Evolutionary conservation across 2,329 filamentous ascomycete species (phyloP).

Genomic region (Aspergillus ibericus): DNA sequence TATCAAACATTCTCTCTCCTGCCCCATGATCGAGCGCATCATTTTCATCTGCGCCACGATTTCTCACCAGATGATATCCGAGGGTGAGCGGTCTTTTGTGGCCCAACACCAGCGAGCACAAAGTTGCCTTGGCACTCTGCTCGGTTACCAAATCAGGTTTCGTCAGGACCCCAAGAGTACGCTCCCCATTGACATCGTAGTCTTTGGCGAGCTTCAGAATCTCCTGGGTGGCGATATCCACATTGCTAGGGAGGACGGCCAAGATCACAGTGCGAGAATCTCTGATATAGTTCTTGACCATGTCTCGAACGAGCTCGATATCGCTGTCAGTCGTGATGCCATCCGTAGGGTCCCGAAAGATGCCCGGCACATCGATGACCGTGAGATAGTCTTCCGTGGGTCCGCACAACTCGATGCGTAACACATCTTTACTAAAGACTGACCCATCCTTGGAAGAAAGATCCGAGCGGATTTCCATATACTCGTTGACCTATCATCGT

Average conservation of each 20-base stretch:
- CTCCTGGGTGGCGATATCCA: constrained; percentile 49
- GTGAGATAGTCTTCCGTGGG: constrained; percentile 43
- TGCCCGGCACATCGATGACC: constrained; percentile 49
- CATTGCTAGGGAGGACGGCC: constrained; percentile 45
- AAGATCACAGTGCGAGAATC: constrained; percentile 45
- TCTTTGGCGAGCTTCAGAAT: constrained; percentile 45
- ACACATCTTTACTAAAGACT: constrained; percentile 45
- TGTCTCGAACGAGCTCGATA: constrained; percentile 38
- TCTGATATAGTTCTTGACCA: constrained; percentile 43
- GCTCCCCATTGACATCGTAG: constrained; percentile 35
- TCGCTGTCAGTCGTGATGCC: constrained; percentile 40
- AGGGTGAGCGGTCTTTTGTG: neutral
- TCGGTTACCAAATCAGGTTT: constrained; percentile 57
- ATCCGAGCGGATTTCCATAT: constrained; percentile 25
- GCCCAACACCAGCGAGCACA: neutral
- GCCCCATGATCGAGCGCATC: neutral
- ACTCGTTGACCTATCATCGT: constrained; percentile 19
- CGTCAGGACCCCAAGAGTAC: constrained; percentile 54
- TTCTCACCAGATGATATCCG: neutral
- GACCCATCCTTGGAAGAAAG: constrained; percentile 19
- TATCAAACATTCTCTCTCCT: neutral
- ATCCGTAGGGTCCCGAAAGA: constrained; percentile 42
- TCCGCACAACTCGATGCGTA: constrained; percentile 46
- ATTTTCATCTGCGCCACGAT: neutral
- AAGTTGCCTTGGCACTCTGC: constrained; percentile 20